A percentile compares a stretch with the other conserved stretches of the same genome.
phyloP scores from a whole-genome alignment of 1,284 basidiomycete species.

The Ceratobasidium theobromae region DNA sequence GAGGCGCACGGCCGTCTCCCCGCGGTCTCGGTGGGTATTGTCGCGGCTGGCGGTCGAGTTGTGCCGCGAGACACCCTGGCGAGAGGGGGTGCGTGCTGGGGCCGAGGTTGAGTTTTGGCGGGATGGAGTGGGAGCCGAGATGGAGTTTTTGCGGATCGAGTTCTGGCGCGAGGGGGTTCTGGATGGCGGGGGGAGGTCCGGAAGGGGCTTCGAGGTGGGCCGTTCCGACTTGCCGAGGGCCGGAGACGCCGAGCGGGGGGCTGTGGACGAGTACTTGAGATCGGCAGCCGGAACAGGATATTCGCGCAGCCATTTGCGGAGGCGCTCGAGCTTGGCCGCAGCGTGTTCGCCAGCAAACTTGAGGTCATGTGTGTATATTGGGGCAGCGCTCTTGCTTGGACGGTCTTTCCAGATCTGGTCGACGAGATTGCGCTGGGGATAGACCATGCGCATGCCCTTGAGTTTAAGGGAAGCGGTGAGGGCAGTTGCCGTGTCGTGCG shows the following conservation, averaged over 20 bases:
- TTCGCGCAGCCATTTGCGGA: slow-evolving; percentile 27
- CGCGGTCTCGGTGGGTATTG: background rate
- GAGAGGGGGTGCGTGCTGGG: background rate
- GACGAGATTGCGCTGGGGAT: slow-evolving; percentile 78
- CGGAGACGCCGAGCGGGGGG: background rate
- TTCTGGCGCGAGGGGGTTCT: background rate
- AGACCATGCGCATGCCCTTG: slow-evolving; percentile 44
- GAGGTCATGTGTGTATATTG: slow-evolving; percentile 72
- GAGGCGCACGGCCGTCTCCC: background rate
- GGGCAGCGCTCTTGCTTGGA: slow-evolving; percentile 61
- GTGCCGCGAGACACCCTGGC: background rate
- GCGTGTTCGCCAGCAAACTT: slow-evolving; percentile 55
- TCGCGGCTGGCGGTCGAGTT: background rate
- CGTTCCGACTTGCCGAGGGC: background rate
- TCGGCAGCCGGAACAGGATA: slow-evolving; percentile 12
- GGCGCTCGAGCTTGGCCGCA: slow-evolving; percentile 40
- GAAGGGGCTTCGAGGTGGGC: background rate
- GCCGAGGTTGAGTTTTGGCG: background rate
- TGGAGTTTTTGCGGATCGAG: background rate
- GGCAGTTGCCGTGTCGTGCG: slow-evolving; percentile 62
- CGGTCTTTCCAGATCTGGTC: slow-evolving; percentile 83
- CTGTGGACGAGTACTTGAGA: background rate
- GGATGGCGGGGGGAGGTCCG: background rate
- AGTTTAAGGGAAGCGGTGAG: slow-evolving; percentile 58
- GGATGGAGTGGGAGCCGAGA: background rate